Conservation (phyloP, 2,329 filamentous ascomycete species). For the Pseudogymnoascus sp. region DNA sequence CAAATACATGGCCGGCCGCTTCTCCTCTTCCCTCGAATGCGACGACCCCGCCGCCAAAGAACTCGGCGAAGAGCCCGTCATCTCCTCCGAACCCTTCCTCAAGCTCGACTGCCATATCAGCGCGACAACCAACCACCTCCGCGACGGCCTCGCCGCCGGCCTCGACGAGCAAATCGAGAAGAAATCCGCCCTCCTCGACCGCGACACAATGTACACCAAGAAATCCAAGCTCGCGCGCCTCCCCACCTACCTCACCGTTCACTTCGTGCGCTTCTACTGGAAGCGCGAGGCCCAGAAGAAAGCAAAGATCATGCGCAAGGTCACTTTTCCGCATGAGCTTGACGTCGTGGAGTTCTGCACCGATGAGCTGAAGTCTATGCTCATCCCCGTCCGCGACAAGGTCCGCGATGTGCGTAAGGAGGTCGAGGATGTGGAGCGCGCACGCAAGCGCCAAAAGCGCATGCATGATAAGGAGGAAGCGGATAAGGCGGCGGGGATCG, state of each 20-base stretch:
- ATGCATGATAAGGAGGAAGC: conserved; percentile 43
- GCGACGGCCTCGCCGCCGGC: conserved; percentile 76
- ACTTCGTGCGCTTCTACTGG: conserved; percentile 98
- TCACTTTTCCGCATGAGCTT: conserved; percentile 88
- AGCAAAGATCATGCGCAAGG: conserved; percentile 98
- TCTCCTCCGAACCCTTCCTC: conserved; percentile 67
- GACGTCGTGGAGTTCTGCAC: conserved; percentile 94
- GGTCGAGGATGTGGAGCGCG: conserved; percentile 83
- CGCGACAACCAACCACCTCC: conserved; percentile 75
- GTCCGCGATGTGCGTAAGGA: conserved; percentile 93
- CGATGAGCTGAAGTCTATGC: conserved; percentile 71
- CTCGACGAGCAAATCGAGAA: conserved; percentile 90
- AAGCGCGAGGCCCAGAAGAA: conserved; percentile 93
- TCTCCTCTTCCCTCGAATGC: conserved; percentile 71
- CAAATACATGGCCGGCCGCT: conserved; percentile 79
- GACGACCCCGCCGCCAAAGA: conserved; percentile 73
- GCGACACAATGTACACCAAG: conserved; percentile 82
- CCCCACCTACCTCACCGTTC: conserved; percentile 91
- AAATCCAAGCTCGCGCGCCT: conserved; percentile 81
- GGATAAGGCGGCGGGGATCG: conserved; percentile 40
- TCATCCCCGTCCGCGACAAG: conserved; percentile 92
- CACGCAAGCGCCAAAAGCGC: conserved; percentile 83
- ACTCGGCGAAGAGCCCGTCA: conserved; percentile 61
- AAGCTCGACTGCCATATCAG: conserved; percentile 97
- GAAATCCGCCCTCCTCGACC: conserved; percentile 65